phyloP scores from a whole-genome alignment of 768 basidiomycete species.

The Russula sp. region DNA sequence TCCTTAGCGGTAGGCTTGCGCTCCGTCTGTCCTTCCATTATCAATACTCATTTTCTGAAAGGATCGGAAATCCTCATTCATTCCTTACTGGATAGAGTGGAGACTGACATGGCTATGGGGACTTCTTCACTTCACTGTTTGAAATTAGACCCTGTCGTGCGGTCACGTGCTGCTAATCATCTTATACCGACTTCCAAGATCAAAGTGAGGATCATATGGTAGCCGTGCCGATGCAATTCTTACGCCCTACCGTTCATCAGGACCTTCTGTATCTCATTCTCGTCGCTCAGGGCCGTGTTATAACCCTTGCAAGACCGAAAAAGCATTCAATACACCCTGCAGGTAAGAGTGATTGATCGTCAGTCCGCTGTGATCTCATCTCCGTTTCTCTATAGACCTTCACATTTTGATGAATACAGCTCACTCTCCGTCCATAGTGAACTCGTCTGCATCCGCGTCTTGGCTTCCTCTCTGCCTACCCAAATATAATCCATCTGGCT shows the following conservation, averaged over 20 bases:
- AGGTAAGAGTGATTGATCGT: conserved; percentile 39
- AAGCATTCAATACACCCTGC: conserved; percentile 95
- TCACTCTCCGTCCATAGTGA: conserved; percentile 69
- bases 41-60: conserved; percentile 28
- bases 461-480: conserved; percentile 97
- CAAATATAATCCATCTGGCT: conserved; percentile 83
- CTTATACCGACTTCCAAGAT: conserved; percentile 77
- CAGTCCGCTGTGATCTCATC: conserved; percentile 4
- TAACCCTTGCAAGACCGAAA: conserved; percentile 83
- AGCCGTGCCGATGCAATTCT: not conserved
- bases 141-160: conserved; percentile 58
- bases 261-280: conserved; percentile 90
- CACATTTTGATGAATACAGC: conserved; percentile 92
- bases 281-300: conserved; percentile 67
- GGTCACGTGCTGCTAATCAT: conserved; percentile 72
- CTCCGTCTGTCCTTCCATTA: not conserved
- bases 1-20: conserved; percentile 47
- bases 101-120: conserved; percentile 75
- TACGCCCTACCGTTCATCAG: conserved; percentile 34
- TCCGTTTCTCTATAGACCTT: conserved; percentile 49
- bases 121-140: conserved; percentile 79
- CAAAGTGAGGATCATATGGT: conserved; percentile 44
- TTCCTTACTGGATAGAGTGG: conserved; percentile 62
- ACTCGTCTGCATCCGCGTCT: conserved; percentile 73
- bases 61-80: conserved; percentile 80